Conservation (phyloP, 257 asterid genomes). For the Ocimum tenuiflorum region DNA sequence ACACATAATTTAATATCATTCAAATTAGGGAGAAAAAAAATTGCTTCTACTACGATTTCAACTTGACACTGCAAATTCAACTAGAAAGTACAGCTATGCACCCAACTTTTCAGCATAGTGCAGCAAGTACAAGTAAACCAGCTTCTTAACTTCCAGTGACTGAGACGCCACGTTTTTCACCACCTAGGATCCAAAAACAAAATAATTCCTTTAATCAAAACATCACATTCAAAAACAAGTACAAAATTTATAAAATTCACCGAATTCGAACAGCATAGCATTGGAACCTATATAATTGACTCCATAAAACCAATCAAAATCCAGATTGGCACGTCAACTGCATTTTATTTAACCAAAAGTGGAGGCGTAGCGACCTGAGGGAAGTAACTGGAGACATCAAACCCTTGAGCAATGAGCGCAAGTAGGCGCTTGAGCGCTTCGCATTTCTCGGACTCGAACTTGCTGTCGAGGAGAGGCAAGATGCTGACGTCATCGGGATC, state of each 20-base stretch:
- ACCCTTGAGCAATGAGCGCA: constrained; percentile 90
- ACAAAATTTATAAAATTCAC: background rate
- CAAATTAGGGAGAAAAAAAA: background rate
- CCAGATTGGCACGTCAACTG: constrained; percentile 9
- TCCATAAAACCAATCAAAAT: background rate
- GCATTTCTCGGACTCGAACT: constrained; percentile 88
- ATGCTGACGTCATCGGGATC: constrained; percentile 94
- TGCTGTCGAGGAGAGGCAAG: constrained; percentile 83
- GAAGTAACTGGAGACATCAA: constrained; percentile 75
- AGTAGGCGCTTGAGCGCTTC: constrained; percentile 93
- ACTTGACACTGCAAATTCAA: constrained; percentile 2
- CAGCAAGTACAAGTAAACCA: constrained; percentile 81
- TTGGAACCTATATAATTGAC: background rate
- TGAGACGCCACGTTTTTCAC: constrained; percentile 95
- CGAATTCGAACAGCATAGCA: background rate
- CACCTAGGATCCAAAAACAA: constrained; percentile 42
- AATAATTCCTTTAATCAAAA: constrained; percentile 11
- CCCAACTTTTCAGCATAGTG: constrained; percentile 90
- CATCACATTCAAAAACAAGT: background rate
- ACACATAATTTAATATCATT: background rate
- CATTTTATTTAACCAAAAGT: background rate
- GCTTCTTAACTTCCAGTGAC: constrained; percentile 89
- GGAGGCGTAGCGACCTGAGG: constrained; percentile 52
- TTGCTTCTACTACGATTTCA: background rate
- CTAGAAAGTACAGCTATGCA: background rate